A percentile compares a stretch with the other conserved stretches of the same genome.
Conservation (phyloP, 139 green algal species). For the Trebouxia sp. region DNA sequence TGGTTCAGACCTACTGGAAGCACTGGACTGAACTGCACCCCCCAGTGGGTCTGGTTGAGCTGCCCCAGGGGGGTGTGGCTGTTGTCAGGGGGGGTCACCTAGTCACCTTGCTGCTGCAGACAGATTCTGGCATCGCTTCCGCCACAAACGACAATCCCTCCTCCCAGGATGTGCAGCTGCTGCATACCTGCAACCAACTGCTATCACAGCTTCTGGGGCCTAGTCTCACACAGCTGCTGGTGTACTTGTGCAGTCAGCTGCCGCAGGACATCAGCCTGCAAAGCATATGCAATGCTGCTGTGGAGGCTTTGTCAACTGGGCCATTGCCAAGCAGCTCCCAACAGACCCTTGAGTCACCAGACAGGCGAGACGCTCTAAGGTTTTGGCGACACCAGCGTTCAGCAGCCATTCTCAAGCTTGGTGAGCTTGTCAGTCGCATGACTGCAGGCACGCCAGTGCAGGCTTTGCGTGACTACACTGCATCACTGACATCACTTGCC, state of each 20-base stretch:
- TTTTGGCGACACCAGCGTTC: not conserved
- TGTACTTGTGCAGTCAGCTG: not conserved
- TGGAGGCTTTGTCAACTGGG: not conserved
- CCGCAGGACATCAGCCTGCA: not conserved
- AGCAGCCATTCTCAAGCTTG: not conserved
- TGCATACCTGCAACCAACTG: not conserved
- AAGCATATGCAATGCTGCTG: not conserved
- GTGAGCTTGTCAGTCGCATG: slow-evolving; percentile 7
- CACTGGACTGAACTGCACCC: slow-evolving; percentile 4
- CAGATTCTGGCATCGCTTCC: not conserved
- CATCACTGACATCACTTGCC: no score
- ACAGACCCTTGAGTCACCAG: not conserved
- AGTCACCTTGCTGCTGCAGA: not conserved
- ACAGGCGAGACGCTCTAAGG: not conserved
- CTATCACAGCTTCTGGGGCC: not conserved
- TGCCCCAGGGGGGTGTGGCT: not conserved
- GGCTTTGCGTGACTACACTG: slow-evolving; percentile 1
- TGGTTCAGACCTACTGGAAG: slow-evolving; percentile 9
- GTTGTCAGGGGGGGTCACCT: slow-evolving; percentile 7
- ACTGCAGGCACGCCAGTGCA: not conserved
- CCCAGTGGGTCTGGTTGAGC: not conserved
- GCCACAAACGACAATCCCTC: not conserved
- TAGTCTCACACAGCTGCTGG: not conserved
- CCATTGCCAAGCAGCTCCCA: not conserved
- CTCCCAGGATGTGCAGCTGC: not conserved